Conservation (phyloP, 495 filamentous ascomycete genomes). For the Glarea lozoyensis region DNA sequence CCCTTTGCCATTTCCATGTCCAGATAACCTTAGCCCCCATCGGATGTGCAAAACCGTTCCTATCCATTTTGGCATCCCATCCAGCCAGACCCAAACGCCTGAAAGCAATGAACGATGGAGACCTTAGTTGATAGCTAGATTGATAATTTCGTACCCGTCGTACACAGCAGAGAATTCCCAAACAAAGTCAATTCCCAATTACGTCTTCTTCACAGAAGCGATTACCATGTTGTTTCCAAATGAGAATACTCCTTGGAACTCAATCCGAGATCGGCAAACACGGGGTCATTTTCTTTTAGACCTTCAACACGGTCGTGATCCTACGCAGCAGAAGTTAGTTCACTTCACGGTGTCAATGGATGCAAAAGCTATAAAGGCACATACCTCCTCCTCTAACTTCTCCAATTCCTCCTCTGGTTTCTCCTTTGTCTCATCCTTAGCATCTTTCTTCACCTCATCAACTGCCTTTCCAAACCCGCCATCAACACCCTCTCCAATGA, state of each 20-base stretch:
- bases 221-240: conserved; percentile 41
- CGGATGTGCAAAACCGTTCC: too few relatives aligned
- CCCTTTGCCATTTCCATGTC: too few relatives aligned
- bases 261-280: conserved; percentile 44
- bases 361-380: conserved; percentile 20
- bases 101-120: too few relatives aligned
- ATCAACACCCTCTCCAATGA: conserved; percentile 69
- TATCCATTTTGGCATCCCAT: too few relatives aligned
- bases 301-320: conserved; percentile 51
- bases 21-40: too few relatives aligned
- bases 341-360: too few relatives aligned
- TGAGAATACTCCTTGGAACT: conserved; percentile 42
- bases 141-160: not conserved
- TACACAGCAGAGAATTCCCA: too few relatives aligned
- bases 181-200: too few relatives aligned
- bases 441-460: conserved; percentile 42
- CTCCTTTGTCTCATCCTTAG: conserved; percentile 45
- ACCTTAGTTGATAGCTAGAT: too few relatives aligned
- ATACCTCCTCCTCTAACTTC: conserved; percentile 29
- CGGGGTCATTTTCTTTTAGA: conserved; percentile 41
- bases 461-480: conserved; percentile 51
- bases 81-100: too few relatives aligned
- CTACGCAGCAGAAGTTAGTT: conserved; percentile 17
- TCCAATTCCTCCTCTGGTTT: conserved; percentile 34
- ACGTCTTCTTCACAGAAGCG: too few relatives aligned